Evolutionary conservation across 208 protist species (phyloP).

Genomic region (Jaenimonas drosophilae): DNA sequence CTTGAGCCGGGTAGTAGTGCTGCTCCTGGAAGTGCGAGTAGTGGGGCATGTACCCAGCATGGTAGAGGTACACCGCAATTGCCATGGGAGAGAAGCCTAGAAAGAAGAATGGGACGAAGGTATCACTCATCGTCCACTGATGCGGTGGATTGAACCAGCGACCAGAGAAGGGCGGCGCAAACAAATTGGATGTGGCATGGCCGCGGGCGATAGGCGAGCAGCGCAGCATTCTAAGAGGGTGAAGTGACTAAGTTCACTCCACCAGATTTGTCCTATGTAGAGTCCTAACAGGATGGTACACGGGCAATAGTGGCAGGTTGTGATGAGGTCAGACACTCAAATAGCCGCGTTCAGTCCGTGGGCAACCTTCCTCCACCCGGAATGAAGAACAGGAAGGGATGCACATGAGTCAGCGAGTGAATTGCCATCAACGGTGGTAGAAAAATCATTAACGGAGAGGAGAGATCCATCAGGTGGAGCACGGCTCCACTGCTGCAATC

Average conservation of each 20-base stretch:
- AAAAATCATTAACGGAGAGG: background rate
- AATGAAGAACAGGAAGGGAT: background rate
- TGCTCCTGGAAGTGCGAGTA: conserved; percentile 89
- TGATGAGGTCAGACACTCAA: too few relatives aligned
- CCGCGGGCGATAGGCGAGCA: conserved; percentile 38
- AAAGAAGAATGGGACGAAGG: conserved; percentile 76
- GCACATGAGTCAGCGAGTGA: background rate
- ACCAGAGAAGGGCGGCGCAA: conserved; percentile 78
- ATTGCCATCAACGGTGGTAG: background rate
- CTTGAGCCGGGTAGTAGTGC: conserved; percentile 86
- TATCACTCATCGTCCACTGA: conserved; percentile 89
- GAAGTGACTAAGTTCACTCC: background rate
- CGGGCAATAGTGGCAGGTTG: background rate
- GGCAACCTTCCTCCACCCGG: too few relatives aligned
- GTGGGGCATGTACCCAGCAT: conserved; percentile 83
- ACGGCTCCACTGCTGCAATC: too few relatives aligned
- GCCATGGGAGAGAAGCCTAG: conserved; percentile 74
- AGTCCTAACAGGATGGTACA: background rate
- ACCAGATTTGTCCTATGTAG: background rate
- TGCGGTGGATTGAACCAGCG: conserved; percentile 90
- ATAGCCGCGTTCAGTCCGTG: too few relatives aligned
- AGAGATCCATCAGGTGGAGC: background rate
- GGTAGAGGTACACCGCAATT: conserved; percentile 74
- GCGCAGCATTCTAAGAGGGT: conserved; percentile 48
- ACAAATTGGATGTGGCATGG: conserved; percentile 84